Conservation (phyloP, 441 rosid genomes). For the Eutrema salsugineum region DNA sequence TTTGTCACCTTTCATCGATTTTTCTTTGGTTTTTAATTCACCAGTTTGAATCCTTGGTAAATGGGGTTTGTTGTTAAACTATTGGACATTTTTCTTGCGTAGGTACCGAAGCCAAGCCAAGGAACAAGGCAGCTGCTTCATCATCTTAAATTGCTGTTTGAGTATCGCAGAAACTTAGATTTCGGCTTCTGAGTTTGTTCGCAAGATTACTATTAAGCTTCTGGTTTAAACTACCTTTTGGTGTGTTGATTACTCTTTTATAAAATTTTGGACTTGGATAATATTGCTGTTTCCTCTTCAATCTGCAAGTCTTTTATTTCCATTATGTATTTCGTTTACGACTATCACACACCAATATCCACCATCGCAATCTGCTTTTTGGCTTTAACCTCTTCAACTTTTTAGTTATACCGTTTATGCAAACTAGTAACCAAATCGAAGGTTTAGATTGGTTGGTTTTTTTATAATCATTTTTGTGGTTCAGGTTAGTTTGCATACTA, state of each 20-base stretch:
- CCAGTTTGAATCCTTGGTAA: neutral
- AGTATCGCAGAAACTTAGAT: neutral
- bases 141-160: neutral
- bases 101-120: constrained; percentile 28
- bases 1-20: neutral
- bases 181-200: neutral
- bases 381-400: too few species aligned
- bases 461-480: too few species aligned
- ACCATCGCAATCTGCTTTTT: neutral
- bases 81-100: neutral
- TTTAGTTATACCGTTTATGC: too few species aligned
- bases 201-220: neutral
- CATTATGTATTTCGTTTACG: neutral
- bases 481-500: too few species aligned
- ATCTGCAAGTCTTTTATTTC: neutral
- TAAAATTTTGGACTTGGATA: neutral
- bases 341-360: neutral
- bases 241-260: neutral
- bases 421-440: too few species aligned
- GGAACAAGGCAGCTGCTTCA: constrained; percentile 21
- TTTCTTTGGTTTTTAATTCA: neutral
- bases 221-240: neutral
- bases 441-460: too few species aligned
- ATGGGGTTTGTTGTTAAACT: neutral
- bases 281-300: neutral